Evolutionary conservation across 768 basidiomycete genomes (phyloP), one percentile per base, ranked within the genome.

Genomic region (Goffeauzyma gilvescens): DNA sequence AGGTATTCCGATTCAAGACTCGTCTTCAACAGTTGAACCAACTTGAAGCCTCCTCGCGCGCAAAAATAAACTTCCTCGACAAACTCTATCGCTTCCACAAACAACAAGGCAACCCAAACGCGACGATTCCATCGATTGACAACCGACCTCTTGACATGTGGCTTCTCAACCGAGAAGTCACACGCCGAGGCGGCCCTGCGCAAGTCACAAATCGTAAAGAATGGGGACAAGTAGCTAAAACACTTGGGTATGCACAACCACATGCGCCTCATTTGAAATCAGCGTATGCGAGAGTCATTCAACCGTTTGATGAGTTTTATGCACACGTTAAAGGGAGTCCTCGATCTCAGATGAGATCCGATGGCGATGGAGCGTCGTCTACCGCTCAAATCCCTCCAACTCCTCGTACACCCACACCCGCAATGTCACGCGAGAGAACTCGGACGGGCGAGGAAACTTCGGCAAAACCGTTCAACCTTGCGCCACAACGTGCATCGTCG

Each of bases 21-120:
- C 78, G 93, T 38, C 67, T 96, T 32, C 87, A 93, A 64, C 76
- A 82, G 49, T 71, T 98, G 56, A 95, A 95, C 64, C 87, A 84
- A 50, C 85, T 98, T 51, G 90, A 96, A 67, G 93, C 93, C 13
- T 82, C 89, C 26, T 89, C 87, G 47, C 71, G 93, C 53, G 90
- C 93, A 38, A 93, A 89, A 66, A 68, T 96, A 63, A 96, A 93
- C 69, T 96, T 93, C 66, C 67, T 95, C 52, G 90, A 96, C 63
- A 86, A 93, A 65, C 73, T 98, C 37, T 89, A 89, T 65, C 80
- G 84, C 54, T 98, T 81, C 64, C 93, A 96, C 66, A 79, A 82
- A 55, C 89, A 95, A 63, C 86, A 89, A 66, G 85, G 85, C 36
- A 85, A 86, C 61, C 71, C 76, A 47, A 76, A 81, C 51, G 78